A percentile compares a stretch with the other conserved stretches of the same genome.
These are phyloP conservation scores for Candida khao-thaluensis DNA, from an alignment of 805 yeast species.

Conservation along the genomic window DNA sequence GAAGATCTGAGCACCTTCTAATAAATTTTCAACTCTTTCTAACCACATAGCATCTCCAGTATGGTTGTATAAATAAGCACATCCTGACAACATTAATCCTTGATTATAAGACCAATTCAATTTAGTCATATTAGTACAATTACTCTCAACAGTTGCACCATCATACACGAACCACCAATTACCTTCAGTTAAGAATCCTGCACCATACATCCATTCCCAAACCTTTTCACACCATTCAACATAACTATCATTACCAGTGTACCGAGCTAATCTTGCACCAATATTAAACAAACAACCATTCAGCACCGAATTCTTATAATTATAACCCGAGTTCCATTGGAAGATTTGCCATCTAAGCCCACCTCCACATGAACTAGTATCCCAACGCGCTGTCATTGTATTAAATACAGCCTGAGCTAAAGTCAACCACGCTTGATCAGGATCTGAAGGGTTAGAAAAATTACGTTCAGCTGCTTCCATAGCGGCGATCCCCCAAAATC, in stretches of 20 bases:
- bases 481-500: constrained; percentile 92
- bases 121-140: constrained; percentile 59
- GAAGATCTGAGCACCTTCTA: constrained; percentile 56
- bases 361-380: constrained; percentile 34
- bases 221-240: constrained; percentile 43
- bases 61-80: constrained; percentile 75
- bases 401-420: constrained; percentile 44
- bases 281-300: constrained; percentile 46
- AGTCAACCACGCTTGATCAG: constrained; percentile 37
- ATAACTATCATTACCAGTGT: constrained; percentile 39
- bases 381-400: constrained; percentile 48
- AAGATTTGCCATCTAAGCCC: constrained; percentile 50
- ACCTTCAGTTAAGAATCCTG: constrained; percentile 45
- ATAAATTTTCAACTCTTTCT: constrained; percentile 53
- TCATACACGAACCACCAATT: constrained; percentile 60
- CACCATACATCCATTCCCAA: constrained; percentile 45
- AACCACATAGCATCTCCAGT: constrained; percentile 70
- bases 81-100: constrained; percentile 75
- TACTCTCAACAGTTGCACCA: constrained; percentile 61
- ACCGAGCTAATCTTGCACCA: constrained; percentile 45
- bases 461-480: constrained; percentile 91
- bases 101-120: constrained; percentile 87
- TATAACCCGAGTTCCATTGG: constrained; percentile 48
- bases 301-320: constrained; percentile 45
- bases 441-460: constrained; percentile 55